phyloP scores from a whole-genome alignment of 73 alveolate species.

The Breviolum minutum region DNA sequence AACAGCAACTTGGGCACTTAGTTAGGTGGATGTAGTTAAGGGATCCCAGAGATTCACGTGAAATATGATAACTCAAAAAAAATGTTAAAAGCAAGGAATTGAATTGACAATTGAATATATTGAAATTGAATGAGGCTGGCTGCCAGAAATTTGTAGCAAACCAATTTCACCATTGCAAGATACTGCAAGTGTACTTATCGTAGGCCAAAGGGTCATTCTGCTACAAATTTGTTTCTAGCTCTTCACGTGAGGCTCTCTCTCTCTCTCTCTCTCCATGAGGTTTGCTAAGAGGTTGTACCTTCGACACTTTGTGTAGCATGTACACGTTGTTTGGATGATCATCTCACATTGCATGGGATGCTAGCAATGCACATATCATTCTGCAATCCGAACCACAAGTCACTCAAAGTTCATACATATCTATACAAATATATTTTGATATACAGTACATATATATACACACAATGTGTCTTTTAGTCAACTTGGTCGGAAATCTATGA shows the following conservation, averaged over 20 bases:
- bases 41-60: neutral
- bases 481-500: too few relatives aligned
- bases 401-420: too few relatives aligned
- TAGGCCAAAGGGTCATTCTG: too few relatives aligned
- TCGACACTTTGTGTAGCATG: neutral
- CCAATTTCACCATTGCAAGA: too few relatives aligned
- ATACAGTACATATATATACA: neutral
- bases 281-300: neutral
- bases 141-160: too few relatives aligned
- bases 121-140: neutral
- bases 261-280: neutral
- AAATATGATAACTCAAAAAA: neutral
- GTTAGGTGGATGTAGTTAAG: neutral
- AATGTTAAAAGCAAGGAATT: neutral
- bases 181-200: too few relatives aligned
- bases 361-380: too few relatives aligned
- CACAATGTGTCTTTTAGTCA: neutral
- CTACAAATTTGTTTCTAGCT: too few relatives aligned
- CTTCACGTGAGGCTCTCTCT: neutral
- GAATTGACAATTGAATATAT: neutral
- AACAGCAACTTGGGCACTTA: constrained; percentile 1
- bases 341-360: too few relatives aligned
- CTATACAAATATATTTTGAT: too few relatives aligned
- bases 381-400: too few relatives aligned
- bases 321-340: too few relatives aligned